A percentile compares a stretch with the other conserved stretches of the same genome.
These are phyloP conservation scores for Pichia sp. DNA, from an alignment of 1,139 yeast species.

Conservation along the genomic window DNA sequence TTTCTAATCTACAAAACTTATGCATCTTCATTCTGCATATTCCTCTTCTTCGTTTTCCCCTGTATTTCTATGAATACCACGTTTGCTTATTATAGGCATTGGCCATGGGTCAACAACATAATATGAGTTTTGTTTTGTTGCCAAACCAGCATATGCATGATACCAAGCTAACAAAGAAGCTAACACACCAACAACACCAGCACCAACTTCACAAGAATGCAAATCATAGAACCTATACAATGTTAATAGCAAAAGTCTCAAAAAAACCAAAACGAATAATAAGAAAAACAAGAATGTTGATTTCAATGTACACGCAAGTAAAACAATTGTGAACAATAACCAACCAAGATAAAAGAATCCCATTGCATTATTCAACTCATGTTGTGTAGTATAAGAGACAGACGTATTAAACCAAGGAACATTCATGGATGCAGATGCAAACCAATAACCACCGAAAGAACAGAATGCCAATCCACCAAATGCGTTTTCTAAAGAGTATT, in stretches of 20 bases:
- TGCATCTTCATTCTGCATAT: not conserved
- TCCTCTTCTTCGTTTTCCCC: not conserved
- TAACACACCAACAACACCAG: constrained; percentile 72
- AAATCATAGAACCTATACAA: constrained; percentile 43
- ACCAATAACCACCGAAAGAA: constrained; percentile 90
- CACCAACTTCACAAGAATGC: constrained; percentile 41
- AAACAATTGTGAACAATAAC: constrained; percentile 72
- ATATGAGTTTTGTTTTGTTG: constrained; percentile 61
- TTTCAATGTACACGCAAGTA: constrained; percentile 65
- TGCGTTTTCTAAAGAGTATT: constrained; percentile 72
- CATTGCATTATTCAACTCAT: constrained; percentile 50
- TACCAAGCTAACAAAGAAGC: constrained; percentile 85
- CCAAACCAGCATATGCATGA: constrained; percentile 87
- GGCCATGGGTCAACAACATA: constrained; percentile 16
- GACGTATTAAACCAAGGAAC: constrained; percentile 72
- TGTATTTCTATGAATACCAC: not conserved
- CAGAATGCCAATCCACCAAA: constrained; percentile 88
- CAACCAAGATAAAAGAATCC: constrained; percentile 78
- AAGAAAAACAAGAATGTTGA: constrained; percentile 75
- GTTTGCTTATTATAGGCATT: constrained; percentile 10
- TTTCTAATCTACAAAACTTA: too few relatives aligned
- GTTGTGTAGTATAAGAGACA: constrained; percentile 40
- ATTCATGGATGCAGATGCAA: constrained; percentile 66
- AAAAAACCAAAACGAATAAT: constrained; percentile 58
- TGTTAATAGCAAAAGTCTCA: constrained; percentile 67